These are phyloP conservation scores for Colletotrichum sidae DNA, from an alignment of 2,329 filamentous ascomycete species.

Conservation along the genomic window DNA sequence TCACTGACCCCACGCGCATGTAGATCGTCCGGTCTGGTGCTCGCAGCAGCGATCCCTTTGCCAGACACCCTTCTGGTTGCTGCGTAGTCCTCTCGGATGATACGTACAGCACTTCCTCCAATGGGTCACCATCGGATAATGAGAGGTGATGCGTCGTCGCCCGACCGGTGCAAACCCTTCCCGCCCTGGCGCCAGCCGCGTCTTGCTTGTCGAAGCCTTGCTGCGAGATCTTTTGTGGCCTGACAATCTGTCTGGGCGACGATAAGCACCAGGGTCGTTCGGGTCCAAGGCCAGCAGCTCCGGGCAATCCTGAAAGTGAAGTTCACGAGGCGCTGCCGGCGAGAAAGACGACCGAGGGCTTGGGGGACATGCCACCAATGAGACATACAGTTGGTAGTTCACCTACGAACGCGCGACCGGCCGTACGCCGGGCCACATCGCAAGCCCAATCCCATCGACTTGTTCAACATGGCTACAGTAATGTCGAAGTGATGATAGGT, in stretches of 20 bases:
- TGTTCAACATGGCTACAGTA: slow-evolving; percentile 79
- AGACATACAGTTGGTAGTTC: too few relatives aligned
- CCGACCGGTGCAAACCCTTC: slow-evolving; percentile 11
- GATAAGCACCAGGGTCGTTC: too few relatives aligned
- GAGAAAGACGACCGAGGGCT: too few relatives aligned
- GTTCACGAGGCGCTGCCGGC: neutral
- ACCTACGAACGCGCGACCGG: too few relatives aligned
- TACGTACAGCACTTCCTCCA: slow-evolving; percentile 15
- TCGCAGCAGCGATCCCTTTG: slow-evolving; percentile 24
- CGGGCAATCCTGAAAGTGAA: neutral
- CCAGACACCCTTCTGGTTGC: neutral
- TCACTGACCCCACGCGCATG: slow-evolving; percentile 28
- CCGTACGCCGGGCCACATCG: slow-evolving; percentile 50
- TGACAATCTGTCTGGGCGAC: neutral
- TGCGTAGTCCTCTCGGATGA: too few relatives aligned
- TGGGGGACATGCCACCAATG: too few relatives aligned
- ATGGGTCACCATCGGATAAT: slow-evolving; percentile 22
- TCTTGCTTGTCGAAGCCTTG: neutral
- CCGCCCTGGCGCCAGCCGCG: slow-evolving; percentile 8
- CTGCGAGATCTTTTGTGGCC: neutral
- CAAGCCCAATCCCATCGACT: slow-evolving; percentile 75
- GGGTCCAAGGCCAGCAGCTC: too few relatives aligned
- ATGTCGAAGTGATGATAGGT: slow-evolving; percentile 73
- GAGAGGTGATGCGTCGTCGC: slow-evolving; percentile 1
- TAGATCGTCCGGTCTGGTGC: slow-evolving; percentile 26